Evolutionary conservation across 1,284 basidiomycete species (phyloP).

Genomic region (Somion occarium): DNA sequence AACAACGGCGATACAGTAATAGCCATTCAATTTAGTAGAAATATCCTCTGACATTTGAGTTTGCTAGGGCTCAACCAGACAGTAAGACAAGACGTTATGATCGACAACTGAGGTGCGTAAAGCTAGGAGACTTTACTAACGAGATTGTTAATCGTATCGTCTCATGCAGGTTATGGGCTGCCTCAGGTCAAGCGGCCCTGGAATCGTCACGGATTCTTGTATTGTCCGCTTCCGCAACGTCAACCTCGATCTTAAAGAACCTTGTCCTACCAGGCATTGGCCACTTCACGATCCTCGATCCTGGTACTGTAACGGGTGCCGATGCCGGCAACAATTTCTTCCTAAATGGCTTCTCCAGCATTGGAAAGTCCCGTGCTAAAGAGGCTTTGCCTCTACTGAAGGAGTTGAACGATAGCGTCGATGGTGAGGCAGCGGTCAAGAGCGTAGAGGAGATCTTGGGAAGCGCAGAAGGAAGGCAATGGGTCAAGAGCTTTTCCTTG

Average conservation of each 20-base stretch:
- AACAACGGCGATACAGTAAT: constrained; percentile 46
- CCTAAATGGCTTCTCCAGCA: constrained; percentile 68
- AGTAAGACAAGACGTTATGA: constrained; percentile 87
- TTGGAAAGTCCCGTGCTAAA: constrained; percentile 77
- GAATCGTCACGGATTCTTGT: constrained; percentile 84
- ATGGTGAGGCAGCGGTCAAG: constrained; percentile 62
- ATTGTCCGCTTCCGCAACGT: constrained; percentile 75
- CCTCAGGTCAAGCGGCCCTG: constrained; percentile 88
- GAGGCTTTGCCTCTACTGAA: constrained; percentile 76
- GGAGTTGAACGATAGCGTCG: constrained; percentile 88
- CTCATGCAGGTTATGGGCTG: constrained; percentile 85
- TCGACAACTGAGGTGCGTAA: constrained; percentile 75
- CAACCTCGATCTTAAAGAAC: constrained; percentile 89
- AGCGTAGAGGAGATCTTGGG: constrained; percentile 55
- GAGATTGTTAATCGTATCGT: no score
- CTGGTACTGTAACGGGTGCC: constrained; percentile 52
- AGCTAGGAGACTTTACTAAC: background rate
- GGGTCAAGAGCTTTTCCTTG: constrained; percentile 51
- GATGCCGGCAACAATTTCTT: constrained; percentile 98
- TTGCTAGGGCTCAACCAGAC: constrained; percentile 55
- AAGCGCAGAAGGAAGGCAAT: constrained; percentile 38
- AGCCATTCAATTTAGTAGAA: constrained; percentile 2
- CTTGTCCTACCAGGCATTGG: constrained; percentile 93
- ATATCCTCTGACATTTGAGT: constrained; percentile 1
- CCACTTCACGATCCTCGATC: constrained; percentile 85